Evolutionary conservation across 352 stramenopile genomes (phyloP), one percentile per base, ranked within the genome.

Genomic region (Phytopythium vexans): DNA sequence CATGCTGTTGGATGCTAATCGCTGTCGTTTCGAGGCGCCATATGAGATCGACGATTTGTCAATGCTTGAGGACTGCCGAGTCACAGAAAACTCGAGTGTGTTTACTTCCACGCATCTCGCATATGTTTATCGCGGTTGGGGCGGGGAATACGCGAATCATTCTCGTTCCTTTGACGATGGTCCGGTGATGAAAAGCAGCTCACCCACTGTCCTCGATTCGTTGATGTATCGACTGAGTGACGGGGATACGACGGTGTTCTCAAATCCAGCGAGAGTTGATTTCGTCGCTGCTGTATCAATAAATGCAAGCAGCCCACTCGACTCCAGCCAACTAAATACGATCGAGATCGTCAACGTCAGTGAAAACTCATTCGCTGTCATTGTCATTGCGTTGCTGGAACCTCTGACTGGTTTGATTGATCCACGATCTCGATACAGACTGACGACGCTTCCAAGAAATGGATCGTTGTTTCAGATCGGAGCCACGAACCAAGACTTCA

Each of bases 181-280:
- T 3, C 31, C 44, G 21, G 15, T 53, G 2, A 16, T 9, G 8
- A 56, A 49, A n/a, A 56, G 43, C 35, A n/a, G 46, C 1, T 36
- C 68, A 8, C 31, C 16, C 6, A 9, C 37, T 32, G 27, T 58
- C 8, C 57, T 74, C 40, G 81, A 92, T 62, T 60, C 71, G 7
- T 44, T 92, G 2, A 49, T 56, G 55, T 92, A 86, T 57, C 62
- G 60, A 49, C 64, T 91, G 34, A 80, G 63, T 2, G 64, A 82
- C 45, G 66, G 61, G 15, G 64, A 83, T 43, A 40, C 34, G 47
- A 38, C n/a, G 32, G 40, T 64, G 43, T 66, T 74, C 49, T 65
- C 58, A 7, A 31, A 66, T 49, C 16, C 60, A 6, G 48, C 52
- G 32, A 60, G 63, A 31, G 33, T 74, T 35, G 68, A 58, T 45